These are phyloP conservation scores for Neocallimastix lanati DNA, from an alignment of 192 early-diverging fungal genomes.

Conservation along the genomic window DNA sequence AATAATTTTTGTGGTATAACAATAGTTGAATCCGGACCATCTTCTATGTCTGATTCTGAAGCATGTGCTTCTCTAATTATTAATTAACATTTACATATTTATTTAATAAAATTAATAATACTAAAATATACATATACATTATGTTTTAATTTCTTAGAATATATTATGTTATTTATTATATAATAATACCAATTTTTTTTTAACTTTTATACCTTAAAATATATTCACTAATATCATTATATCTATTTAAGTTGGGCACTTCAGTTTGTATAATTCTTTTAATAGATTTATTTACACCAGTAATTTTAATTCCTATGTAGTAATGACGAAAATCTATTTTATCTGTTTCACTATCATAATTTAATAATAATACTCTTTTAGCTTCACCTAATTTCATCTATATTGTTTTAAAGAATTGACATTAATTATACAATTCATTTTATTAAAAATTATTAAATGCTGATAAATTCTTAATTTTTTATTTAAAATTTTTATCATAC, in stretches of 20 bases:
- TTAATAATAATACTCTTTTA: constrained; percentile 77
- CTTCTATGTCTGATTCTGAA: constrained; percentile 82
- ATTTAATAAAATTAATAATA: too few relatives aligned
- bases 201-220: constrained; percentile 37
- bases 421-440: too few relatives aligned
- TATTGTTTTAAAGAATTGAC: not conserved
- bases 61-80: constrained; percentile 64
- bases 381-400: constrained; percentile 81
- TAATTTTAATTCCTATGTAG: constrained; percentile 63
- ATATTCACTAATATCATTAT: constrained; percentile 84
- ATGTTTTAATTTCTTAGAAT: not conserved
- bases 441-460: too few relatives aligned
- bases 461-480: too few relatives aligned
- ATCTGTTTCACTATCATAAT: constrained; percentile 66
- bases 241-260: constrained; percentile 57
- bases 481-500: too few relatives aligned
- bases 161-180: not conserved
- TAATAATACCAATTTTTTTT: not conserved
- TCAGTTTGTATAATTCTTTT: constrained; percentile 60
- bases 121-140: too few relatives aligned
- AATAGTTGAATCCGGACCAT: constrained; percentile 71
- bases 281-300: constrained; percentile 78
- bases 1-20: constrained; percentile 65
- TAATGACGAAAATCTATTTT: constrained; percentile 87
- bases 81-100: too few relatives aligned